Base-by-base conservation (phyloP, 441 rosid genomes). In the Aleurites moluccanus region DNA sequence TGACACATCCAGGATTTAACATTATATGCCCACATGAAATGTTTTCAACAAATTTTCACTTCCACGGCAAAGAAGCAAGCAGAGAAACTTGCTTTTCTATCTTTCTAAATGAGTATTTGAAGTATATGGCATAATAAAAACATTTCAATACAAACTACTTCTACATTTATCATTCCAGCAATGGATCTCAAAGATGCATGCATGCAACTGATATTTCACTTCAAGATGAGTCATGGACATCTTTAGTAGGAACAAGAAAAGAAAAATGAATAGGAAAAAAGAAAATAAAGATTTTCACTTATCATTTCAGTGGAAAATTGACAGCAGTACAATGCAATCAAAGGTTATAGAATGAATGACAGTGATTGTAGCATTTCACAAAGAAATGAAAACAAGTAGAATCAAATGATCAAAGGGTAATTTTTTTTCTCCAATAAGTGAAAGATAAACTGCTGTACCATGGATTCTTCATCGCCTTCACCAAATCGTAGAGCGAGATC, bases 391-490 rank as follows among this genome's bases (percentile, higher is more conserved):
- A 70, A 59, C 27, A 62, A 9, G 16, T 10, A 65, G 25, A 47
- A 52, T 11, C 15, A 57, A 28, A 30, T 47, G 49, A 67, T 8
- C 50, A 49, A 61, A 28, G 53, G 1, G 21, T 20, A 53, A 15
- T 13, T 6, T 3, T 70, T 70, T 33, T 27, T 38, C 20, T 15
- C 25, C 27, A 11, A 1, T 14, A 40, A 50, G 30, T 45, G 33
- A 50, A 13, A 64, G 63, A 59, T 30, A 66, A 73, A 72, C 25
- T n/a, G 62, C 33, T 50, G 44, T 88, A 96, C 98, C 99, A 96
- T 96, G 66, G 99, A 92, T 75, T 96, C 99, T 82, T 95, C 99
- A 42, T 95, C 99, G 66, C 99, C 99, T 90, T 95, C 99, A 75
- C 99, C 99, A 83, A 92, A 92, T 50, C 98, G 86, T 69, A 96